Conservation (phyloP, 495 filamentous ascomycete species). For the Opeltia flavorubescens region DNA sequence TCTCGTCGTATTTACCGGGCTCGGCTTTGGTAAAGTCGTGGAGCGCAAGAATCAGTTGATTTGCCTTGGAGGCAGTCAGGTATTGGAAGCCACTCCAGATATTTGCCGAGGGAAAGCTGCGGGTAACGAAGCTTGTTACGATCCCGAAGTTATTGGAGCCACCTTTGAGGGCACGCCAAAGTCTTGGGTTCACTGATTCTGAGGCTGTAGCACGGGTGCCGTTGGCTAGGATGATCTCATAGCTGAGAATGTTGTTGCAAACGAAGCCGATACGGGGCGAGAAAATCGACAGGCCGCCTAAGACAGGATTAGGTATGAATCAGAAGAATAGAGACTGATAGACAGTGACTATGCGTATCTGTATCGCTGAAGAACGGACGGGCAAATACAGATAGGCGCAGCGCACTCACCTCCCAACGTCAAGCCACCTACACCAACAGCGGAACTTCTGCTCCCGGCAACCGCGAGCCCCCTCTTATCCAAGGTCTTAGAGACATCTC, state of each 20-base stretch:
- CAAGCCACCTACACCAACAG: constrained; percentile 26
- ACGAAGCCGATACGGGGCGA: constrained; percentile 21
- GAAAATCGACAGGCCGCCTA: constrained; percentile 23
- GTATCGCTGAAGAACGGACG: neutral
- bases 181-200: constrained; percentile 21
- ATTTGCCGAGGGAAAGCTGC: constrained; percentile 23
- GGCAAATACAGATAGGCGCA: neutral
- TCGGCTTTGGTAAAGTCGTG: constrained; percentile 8
- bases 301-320: neutral
- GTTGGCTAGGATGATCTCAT: constrained; percentile 22
- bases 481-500: constrained; percentile 25
- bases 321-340: neutral
- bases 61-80: constrained; percentile 15
- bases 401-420: constrained; percentile 19
- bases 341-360: neutral
- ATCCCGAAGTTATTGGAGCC: constrained; percentile 41
- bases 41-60: constrained; percentile 18
- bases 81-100: constrained; percentile 33
- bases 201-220: constrained; percentile 14
- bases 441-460: constrained; percentile 21
- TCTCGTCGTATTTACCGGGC: constrained; percentile 10
- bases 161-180: constrained; percentile 39
- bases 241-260: constrained; percentile 20
- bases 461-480: constrained; percentile 22
- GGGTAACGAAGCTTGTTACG: constrained; percentile 18